Evolutionary conservation across 1,284 basidiomycete species (phyloP).

Genomic region (Sanguinoderma infundibulare): DNA sequence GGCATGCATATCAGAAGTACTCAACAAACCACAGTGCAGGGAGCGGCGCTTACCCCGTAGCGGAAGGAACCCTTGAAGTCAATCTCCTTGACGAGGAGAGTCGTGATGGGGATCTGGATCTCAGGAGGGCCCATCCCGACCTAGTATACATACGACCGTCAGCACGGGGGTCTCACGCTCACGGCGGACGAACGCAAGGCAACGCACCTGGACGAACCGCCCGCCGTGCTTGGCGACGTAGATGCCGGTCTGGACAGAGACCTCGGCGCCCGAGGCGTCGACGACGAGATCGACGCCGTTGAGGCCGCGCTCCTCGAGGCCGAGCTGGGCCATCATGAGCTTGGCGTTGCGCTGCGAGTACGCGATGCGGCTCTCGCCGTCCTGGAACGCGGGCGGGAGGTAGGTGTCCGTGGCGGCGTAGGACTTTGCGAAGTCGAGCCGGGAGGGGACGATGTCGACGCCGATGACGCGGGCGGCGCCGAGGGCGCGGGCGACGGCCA

Average conservation of each 20-base stretch:
- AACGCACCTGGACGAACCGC: slow-evolving; percentile 67
- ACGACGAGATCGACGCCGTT: slow-evolving; percentile 73
- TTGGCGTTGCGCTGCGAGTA: slow-evolving; percentile 75
- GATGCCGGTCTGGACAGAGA: slow-evolving; percentile 84
- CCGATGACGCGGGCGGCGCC: slow-evolving; percentile 84
- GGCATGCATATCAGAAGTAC: background rate
- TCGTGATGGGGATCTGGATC: slow-evolving; percentile 64
- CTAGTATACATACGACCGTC: slow-evolving; percentile 42
- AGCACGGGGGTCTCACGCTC: background rate
- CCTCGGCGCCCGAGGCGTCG: slow-evolving; percentile 90
- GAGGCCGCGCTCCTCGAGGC: slow-evolving; percentile 62
- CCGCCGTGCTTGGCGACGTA: slow-evolving; percentile 76
- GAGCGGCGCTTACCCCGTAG: slow-evolving; percentile 63
- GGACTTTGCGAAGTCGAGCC: slow-evolving; percentile 85
- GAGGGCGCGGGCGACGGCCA: slow-evolving; percentile 91
- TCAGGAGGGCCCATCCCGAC: slow-evolving; percentile 78
- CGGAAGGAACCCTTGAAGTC: slow-evolving; percentile 88
- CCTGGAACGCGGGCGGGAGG: slow-evolving; percentile 64
- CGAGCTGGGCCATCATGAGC: slow-evolving; percentile 59
- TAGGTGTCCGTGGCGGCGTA: slow-evolving; percentile 91
- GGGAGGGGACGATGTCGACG: slow-evolving; percentile 82
- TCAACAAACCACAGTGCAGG: too few species aligned
- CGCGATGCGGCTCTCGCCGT: slow-evolving; percentile 68
- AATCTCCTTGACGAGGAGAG: slow-evolving; percentile 76
- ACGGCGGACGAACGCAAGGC: background rate